These are phyloP conservation scores for Phytophthora chlamydospora DNA, from an alignment of 352 stramenopile genomes.

Conservation along the genomic window DNA sequence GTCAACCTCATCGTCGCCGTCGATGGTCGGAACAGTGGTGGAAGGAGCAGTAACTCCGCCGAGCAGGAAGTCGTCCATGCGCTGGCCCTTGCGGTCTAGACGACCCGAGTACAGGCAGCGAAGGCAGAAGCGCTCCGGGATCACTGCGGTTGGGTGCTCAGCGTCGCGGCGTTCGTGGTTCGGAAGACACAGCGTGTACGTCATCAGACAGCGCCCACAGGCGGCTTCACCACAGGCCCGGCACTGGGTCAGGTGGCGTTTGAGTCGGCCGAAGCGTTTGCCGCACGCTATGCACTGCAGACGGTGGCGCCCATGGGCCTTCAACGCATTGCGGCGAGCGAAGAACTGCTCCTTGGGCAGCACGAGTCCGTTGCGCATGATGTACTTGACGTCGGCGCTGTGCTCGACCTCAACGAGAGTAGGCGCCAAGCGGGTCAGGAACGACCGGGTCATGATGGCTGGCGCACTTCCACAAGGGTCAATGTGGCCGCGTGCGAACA, in stretches of 20 bases:
- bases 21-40: slow-evolving; percentile 28
- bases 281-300: slow-evolving; percentile 46
- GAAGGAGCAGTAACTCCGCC: slow-evolving; percentile 13
- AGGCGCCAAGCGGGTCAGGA: slow-evolving; percentile 49
- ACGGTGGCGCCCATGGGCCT: slow-evolving; percentile 36
- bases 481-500: slow-evolving; percentile 47
- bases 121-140: slow-evolving; percentile 69
- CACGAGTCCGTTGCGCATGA: slow-evolving; percentile 50
- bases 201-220: slow-evolving; percentile 58
- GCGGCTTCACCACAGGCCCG: slow-evolving; percentile 59
- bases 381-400: slow-evolving; percentile 62
- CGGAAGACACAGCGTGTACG: slow-evolving; percentile 63
- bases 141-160: slow-evolving; percentile 67
- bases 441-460: slow-evolving; percentile 42
- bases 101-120: slow-evolving; percentile 65
- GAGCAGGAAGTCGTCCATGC: slow-evolving; percentile 46
- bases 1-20: slow-evolving; percentile 35
- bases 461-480: slow-evolving; percentile 45
- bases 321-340: slow-evolving; percentile 35
- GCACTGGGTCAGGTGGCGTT: slow-evolving; percentile 51
- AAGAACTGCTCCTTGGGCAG: slow-evolving; percentile 45
- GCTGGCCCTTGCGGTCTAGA: slow-evolving; percentile 56
- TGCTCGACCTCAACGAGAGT: slow-evolving; percentile 52
- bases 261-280: slow-evolving; percentile 48
- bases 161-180: slow-evolving; percentile 58